Percentiles rank a stretch among this genome's conserved stretches.
Evolutionary conservation across 179 eudicot genomes (phyloP).

Genomic region (Monotropa hypopitys): DNA sequence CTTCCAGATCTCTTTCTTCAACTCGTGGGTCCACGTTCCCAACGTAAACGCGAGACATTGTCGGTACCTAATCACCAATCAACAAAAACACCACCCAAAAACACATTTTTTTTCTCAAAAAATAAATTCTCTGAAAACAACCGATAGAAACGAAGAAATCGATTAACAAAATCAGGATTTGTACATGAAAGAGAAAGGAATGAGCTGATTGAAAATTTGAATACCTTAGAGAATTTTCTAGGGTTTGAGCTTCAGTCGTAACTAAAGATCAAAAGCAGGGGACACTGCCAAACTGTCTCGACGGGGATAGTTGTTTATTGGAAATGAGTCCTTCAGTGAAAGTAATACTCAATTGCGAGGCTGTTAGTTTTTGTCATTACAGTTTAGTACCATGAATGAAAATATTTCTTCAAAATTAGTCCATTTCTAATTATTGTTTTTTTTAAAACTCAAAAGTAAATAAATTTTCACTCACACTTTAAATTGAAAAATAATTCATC

Average conservation of each 20-base stretch:
- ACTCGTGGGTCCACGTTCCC: conserved; percentile 52
- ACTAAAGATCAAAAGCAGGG: not conserved
- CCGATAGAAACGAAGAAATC: not conserved
- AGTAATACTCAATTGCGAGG: not conserved
- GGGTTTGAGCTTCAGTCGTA: not conserved
- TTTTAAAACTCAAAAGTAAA: too few species aligned
- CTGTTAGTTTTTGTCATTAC: not conserved
- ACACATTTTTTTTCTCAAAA: not conserved
- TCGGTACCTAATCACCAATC: conserved; percentile 1
- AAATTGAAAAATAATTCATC: too few species aligned
- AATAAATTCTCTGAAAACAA: not conserved
- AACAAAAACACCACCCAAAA: not conserved
- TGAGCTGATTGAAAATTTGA: not conserved
- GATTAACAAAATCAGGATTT: not conserved
- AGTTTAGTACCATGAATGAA: not conserved
- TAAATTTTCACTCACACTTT: too few species aligned
- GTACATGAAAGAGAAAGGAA: not conserved
- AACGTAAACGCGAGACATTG: conserved; percentile 43
- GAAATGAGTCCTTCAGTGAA: not conserved
- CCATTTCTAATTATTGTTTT: not conserved
- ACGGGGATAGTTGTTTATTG: not conserved
- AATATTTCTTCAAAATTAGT: not conserved
- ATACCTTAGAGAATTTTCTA: not conserved
- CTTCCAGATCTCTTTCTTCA: conserved; percentile 47
- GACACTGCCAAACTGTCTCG: not conserved